Evolutionary conservation across 2,329 filamentous ascomycete genomes (phyloP).

Genomic region (Clarireedia sp.): DNA sequence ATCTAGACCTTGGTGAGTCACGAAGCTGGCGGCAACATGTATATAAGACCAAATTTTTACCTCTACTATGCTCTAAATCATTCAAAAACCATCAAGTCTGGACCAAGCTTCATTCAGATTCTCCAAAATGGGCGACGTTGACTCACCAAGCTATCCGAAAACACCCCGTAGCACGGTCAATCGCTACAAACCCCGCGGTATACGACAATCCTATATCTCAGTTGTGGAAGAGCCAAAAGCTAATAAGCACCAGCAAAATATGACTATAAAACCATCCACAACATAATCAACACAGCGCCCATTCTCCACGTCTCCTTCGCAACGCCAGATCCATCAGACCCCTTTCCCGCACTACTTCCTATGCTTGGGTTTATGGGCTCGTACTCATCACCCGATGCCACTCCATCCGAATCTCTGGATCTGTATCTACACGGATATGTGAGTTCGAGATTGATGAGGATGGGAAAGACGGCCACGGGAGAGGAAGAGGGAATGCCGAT

Average conservation of each 20-base stretch:
- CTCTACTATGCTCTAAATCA: background rate
- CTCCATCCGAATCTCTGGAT: slow-evolving; percentile 37
- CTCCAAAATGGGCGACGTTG: background rate
- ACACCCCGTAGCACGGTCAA: background rate
- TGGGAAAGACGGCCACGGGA: background rate
- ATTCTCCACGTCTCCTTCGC: slow-evolving; percentile 77
- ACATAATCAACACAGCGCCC: slow-evolving; percentile 64
- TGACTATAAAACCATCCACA: slow-evolving; percentile 63
- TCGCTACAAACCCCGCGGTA: background rate
- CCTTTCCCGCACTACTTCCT: slow-evolving; percentile 49
- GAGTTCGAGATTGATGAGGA: slow-evolving; percentile 65
- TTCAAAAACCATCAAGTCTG: background rate
- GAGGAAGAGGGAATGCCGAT: slow-evolving; percentile 53
- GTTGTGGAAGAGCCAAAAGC: background rate
- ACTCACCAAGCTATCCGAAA: background rate
- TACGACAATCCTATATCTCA: no score
- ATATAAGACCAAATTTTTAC: background rate
- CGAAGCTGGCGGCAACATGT: background rate
- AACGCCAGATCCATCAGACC: slow-evolving; percentile 43
- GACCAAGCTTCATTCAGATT: background rate
- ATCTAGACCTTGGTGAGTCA: background rate
- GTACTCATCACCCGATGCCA: slow-evolving; percentile 53
- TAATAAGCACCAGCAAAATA: slow-evolving; percentile 50
- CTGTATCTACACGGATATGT: slow-evolving; percentile 83
- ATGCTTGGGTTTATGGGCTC: slow-evolving; percentile 82